These are phyloP conservation scores for Botryobasidium botryosum DNA, from an alignment of 768 basidiomycete species.

Conservation along the genomic window DNA sequence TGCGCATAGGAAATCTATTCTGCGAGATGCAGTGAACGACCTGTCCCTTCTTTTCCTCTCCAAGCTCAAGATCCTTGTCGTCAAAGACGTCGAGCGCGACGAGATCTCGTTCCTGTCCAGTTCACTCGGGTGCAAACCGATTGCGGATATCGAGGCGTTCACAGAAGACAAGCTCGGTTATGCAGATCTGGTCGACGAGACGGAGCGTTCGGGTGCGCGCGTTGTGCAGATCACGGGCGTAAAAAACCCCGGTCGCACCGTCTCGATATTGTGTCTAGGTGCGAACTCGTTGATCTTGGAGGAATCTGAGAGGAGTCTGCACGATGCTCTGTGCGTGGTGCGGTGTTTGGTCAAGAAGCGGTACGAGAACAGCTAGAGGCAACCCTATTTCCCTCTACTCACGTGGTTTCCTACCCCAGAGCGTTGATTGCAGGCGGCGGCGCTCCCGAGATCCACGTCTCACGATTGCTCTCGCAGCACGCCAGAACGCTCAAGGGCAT, in stretches of 20 bases:
- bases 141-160: conserved; percentile 95
- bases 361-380: conserved; percentile 28
- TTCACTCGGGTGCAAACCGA: conserved; percentile 85
- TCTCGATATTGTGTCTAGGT: conserved; percentile 90
- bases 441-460: conserved; percentile 95
- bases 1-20: conserved; percentile 74
- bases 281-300: conserved; percentile 85
- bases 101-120: conserved; percentile 96
- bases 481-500: conserved; percentile 90
- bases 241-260: conserved; percentile 86
- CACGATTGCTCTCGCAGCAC: conserved; percentile 75
- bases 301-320: conserved; percentile 91
- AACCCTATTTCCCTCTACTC: neutral
- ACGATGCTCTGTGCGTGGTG: conserved; percentile 98
- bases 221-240: conserved; percentile 91
- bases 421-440: conserved; percentile 93
- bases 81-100: conserved; percentile 96
- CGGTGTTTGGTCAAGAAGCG: conserved; percentile 96
- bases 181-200: conserved; percentile 90
- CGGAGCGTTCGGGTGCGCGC: conserved; percentile 62
- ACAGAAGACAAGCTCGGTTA: conserved; percentile 95
- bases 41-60: conserved; percentile 95
- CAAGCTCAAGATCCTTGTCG: conserved; percentile 85
- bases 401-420: conserved; percentile 22
- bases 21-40: conserved; percentile 98